These are phyloP conservation scores for Candida sphagnicola DNA, from an alignment of 805 yeast species.

Conservation along the genomic window DNA sequence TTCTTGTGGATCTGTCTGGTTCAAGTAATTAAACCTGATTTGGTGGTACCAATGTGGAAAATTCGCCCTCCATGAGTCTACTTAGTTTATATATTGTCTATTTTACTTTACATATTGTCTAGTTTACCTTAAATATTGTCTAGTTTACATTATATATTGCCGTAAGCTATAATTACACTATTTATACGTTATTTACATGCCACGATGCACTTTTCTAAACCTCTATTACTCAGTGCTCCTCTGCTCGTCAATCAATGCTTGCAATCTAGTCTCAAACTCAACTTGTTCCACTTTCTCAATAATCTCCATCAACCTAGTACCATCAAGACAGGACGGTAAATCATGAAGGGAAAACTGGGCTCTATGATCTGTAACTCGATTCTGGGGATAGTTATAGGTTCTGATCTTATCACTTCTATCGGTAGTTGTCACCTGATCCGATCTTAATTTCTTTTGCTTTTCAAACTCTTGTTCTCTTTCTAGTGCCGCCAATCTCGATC, in stretches of 20 bases:
- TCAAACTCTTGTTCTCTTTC: slow-evolving; percentile 64
- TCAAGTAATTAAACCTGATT: too few relatives aligned
- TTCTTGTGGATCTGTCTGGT: too few relatives aligned
- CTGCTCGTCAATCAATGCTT: slow-evolving; percentile 13
- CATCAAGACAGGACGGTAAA: slow-evolving; percentile 43
- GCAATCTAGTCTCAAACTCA: slow-evolving; percentile 36
- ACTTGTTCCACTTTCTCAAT: slow-evolving; percentile 32
- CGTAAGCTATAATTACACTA: too few relatives aligned
- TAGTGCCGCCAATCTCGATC: slow-evolving; percentile 80
- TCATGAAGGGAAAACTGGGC: slow-evolving; percentile 81
- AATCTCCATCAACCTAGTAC: slow-evolving; percentile 30
- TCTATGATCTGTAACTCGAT: slow-evolving; percentile 90
- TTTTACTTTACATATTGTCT: too few relatives aligned
- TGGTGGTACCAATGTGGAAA: too few relatives aligned
- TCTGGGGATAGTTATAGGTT: slow-evolving; percentile 91
- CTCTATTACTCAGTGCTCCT: neutral
- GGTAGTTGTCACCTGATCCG: slow-evolving; percentile 82
- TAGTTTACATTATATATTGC: too few relatives aligned
- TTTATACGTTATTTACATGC: too few relatives aligned
- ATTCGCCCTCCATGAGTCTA: too few relatives aligned
- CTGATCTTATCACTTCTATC: slow-evolving; percentile 91
- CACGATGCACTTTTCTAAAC: too few relatives aligned
- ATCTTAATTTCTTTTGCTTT: slow-evolving; percentile 62
- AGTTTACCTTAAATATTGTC: too few relatives aligned
- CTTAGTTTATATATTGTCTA: too few relatives aligned